Percentiles rank a stretch among this genome's conserved stretches.
These are phyloP conservation scores for Lodderomyces margitis DNA, from an alignment of 1,139 yeast species.

Conservation along the genomic window DNA sequence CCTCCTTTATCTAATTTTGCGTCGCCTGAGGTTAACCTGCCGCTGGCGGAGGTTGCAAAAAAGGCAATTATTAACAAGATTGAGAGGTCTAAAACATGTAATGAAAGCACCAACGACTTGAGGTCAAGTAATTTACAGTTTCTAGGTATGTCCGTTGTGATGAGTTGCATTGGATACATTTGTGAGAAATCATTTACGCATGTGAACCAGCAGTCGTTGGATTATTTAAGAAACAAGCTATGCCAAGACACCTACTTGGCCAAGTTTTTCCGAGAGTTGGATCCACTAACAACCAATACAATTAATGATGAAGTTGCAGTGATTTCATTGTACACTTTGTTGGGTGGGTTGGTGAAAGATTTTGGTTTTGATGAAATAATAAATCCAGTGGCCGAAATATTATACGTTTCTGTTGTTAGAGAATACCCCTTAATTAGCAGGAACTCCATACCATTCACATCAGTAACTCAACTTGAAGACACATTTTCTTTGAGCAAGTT, in stretches of 20 bases:
- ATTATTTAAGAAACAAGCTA: slow-evolving; percentile 55
- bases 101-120: slow-evolving; percentile 48
- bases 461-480: slow-evolving; percentile 13
- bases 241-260: slow-evolving; percentile 44
- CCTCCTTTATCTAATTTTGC: slow-evolving; percentile 17
- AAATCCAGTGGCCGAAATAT: slow-evolving; percentile 62
- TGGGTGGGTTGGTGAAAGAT: slow-evolving; percentile 74
- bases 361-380: slow-evolving; percentile 73
- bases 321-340: slow-evolving; percentile 51
- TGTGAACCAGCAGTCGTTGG: slow-evolving; percentile 41
- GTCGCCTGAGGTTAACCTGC: slow-evolving; percentile 7
- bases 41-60: slow-evolving; percentile 20
- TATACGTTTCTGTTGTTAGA: slow-evolving; percentile 58
- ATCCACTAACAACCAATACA: slow-evolving; percentile 27
- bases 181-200: slow-evolving; percentile 50
- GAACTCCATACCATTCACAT: slow-evolving; percentile 32
- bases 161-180: slow-evolving; percentile 57
- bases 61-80: slow-evolving; percentile 39
- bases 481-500: slow-evolving; percentile 20
- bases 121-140: slow-evolving; percentile 48
- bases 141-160: slow-evolving; percentile 57
- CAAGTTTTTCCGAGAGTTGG: slow-evolving; percentile 49
- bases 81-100: slow-evolving; percentile 66
- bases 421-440: slow-evolving; percentile 64
- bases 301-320: slow-evolving; percentile 47